Percentiles rank a stretch among this genome's conserved stretches.
Evolutionary conservation across 441 rosid genomes (phyloP).

Genomic region (Arabidopsis hybrid): DNA sequence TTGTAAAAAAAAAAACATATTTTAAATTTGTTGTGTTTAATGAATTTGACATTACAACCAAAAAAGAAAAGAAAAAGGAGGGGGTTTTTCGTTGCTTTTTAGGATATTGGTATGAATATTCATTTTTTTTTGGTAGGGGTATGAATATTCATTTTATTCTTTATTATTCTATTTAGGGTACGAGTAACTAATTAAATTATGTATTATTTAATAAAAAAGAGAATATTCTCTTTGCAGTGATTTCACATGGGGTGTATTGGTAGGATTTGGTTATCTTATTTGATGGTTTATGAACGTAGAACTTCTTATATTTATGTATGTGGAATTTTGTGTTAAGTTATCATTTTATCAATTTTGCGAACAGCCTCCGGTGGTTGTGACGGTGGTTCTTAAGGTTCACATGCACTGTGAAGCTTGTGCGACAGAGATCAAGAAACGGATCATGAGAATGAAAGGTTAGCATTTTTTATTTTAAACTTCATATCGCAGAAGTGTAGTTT

Average conservation of each 20-base stretch:
- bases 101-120: conserved; percentile 15
- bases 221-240: conserved; percentile 42
- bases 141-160: conserved; percentile 17
- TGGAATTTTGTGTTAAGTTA: not conserved
- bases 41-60: conserved; percentile 4
- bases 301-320: not conserved
- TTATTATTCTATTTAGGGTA: not conserved
- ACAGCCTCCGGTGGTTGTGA: conserved; percentile 68
- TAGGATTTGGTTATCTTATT: conserved; percentile 28
- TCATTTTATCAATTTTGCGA: conserved; percentile 10
- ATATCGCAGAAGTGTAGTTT: not conserved
- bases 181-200: not conserved
- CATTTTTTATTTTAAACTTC: not conserved
- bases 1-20: not conserved
- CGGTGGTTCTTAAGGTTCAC: conserved; percentile 73
- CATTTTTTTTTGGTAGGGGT: not conserved
- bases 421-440: conserved; percentile 81
- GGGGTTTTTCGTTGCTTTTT: not conserved
- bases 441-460: conserved; percentile 83
- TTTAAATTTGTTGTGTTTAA: not conserved
- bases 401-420: conserved; percentile 99
- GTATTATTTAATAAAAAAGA: conserved; percentile 8
- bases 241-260: conserved; percentile 45
- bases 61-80: not conserved
- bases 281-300: not conserved